A percentile compares a stretch with the other conserved stretches of the same genome.
Evolutionary conservation across 768 basidiomycete genomes (phyloP).

Genomic region (Suillus cothurnatus): DNA sequence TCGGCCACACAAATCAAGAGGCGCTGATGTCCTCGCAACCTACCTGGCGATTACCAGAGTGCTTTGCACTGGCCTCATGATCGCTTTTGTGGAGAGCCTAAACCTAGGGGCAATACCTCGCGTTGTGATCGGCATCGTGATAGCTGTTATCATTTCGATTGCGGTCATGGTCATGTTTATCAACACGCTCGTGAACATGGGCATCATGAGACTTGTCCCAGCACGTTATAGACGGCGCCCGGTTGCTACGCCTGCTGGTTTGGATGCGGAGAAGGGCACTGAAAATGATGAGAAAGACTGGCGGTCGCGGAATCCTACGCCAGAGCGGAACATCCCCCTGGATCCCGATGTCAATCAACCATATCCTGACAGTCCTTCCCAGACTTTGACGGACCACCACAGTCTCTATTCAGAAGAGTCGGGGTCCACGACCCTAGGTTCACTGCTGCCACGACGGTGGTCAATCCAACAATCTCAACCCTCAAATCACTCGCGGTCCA

Average conservation of each 20-base stretch:
- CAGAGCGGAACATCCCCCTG: constrained; percentile 44
- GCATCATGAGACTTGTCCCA: constrained; percentile 33
- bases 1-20: constrained; percentile 66
- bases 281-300: constrained; percentile 22
- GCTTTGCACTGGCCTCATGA: constrained; percentile 66
- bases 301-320: constrained; percentile 56
- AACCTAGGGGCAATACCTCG: constrained; percentile 74
- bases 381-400: constrained; percentile 20
- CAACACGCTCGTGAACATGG: constrained; percentile 60
- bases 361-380: constrained; percentile 43
- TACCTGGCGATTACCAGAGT: constrained; percentile 72
- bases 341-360: constrained; percentile 46
- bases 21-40: constrained; percentile 69
- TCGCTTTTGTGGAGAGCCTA: constrained; percentile 74
- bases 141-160: constrained; percentile 70
- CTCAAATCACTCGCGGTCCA: constrained; percentile 30
- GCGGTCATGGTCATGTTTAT: constrained; percentile 69
- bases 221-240: constrained; percentile 21
- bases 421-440: constrained; percentile 38
- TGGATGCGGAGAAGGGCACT: constrained; percentile 32
- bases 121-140: constrained; percentile 77
- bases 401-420: constrained; percentile 36
- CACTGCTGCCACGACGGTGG: constrained; percentile 34
- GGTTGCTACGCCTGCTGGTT: constrained; percentile 15
- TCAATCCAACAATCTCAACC: constrained; percentile 32